phyloP scores from a whole-genome alignment of 805 yeast genomes.

The Zygotorulaspora chibaensis region DNA sequence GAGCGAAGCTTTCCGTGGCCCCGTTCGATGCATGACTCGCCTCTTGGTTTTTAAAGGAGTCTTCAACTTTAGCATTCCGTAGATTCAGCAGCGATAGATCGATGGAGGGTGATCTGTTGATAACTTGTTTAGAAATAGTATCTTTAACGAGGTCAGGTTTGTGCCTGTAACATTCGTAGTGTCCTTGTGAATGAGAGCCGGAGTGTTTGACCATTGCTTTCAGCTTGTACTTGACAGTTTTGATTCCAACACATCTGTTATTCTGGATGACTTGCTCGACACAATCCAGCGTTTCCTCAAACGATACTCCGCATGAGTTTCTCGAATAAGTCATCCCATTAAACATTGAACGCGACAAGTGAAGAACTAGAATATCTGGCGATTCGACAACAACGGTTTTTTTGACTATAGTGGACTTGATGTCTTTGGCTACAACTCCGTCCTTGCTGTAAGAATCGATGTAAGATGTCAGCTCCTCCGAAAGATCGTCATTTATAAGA shows the following conservation, averaged over 20 bases:
- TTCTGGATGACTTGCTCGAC: conserved; percentile 35
- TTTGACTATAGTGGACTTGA: conserved; percentile 66
- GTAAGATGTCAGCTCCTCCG: conserved; percentile 45
- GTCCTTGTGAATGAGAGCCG: conserved; percentile 87
- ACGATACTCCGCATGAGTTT: conserved; percentile 67
- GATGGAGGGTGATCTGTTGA: conserved; percentile 33
- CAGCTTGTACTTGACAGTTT: conserved; percentile 49
- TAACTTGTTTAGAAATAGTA: conserved; percentile 21
- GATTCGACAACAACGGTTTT: conserved; percentile 55
- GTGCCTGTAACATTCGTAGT: conserved; percentile 80
- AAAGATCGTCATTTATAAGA: conserved; percentile 62
- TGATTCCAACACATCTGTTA: conserved; percentile 16
- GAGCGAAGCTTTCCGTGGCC: not conserved
- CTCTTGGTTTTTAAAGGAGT: not conserved
- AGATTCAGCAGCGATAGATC: conserved; percentile 11
- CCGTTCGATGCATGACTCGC: not conserved
- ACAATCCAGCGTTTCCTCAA: conserved; percentile 55
- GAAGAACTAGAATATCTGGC: conserved; percentile 74
- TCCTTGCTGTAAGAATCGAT: conserved; percentile 44
- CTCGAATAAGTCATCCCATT: conserved; percentile 63
- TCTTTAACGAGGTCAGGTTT: conserved; percentile 54
- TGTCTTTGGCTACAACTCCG: conserved; percentile 41
- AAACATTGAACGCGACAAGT: conserved; percentile 78
- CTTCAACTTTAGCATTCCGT: not conserved
- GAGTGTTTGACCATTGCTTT: conserved; percentile 76